Evolutionary conservation across 352 stramenopile species (phyloP), one percentile per base, ranked within the genome.

Genomic region (Hyaloperonospora brassicae): DNA sequence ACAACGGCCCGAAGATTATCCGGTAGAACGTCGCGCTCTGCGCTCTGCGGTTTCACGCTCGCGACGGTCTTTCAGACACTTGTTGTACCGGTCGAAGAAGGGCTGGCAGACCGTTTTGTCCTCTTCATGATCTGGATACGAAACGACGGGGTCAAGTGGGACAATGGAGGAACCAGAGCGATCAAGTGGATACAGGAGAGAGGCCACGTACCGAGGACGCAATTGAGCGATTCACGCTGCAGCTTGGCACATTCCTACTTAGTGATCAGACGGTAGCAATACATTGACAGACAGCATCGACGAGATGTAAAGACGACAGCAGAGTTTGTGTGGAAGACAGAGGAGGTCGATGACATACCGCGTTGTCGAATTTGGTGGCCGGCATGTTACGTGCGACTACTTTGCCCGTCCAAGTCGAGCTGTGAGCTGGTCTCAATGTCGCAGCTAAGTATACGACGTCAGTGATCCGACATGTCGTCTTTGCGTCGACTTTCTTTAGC

Each of bases 21-120:
- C 50, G 38, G 38, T 17, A 17, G 17, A 50, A 45, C 62, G 38
- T 23, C 69, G 63, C 45, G 63, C 68, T 31, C 45, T 64, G 42
- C 60, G 66, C 49, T 70, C 68, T 1, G 59, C 58, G 11, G 68
- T 70, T 42, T 72, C 58, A 17, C 72, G 68, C 17, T 77, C 72
- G 3, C 58, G 58, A 40, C 73, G 72, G 24, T 77, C 70, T 61
- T 86, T 84, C 1, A 78, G 56, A 50, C 73, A 88, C 43, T 85
- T 61, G 39, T 79, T 79, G 66, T 86, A 89, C 40, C 73, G 73
- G 35, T 79, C 65, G 42, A 89, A 89, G 64, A 86, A 85, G 21
- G 54, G 64, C 22, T 63, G 62, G 49, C 78, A 86, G 35, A 50
- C 57, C 2, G 72, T 64, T 14, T 74, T 79, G 22, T 65, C 59